A percentile compares a stretch with the other conserved stretches of the same genome.
Conservation (phyloP, 2,329 filamentous ascomycete genomes). For the Nakataea oryzae region DNA sequence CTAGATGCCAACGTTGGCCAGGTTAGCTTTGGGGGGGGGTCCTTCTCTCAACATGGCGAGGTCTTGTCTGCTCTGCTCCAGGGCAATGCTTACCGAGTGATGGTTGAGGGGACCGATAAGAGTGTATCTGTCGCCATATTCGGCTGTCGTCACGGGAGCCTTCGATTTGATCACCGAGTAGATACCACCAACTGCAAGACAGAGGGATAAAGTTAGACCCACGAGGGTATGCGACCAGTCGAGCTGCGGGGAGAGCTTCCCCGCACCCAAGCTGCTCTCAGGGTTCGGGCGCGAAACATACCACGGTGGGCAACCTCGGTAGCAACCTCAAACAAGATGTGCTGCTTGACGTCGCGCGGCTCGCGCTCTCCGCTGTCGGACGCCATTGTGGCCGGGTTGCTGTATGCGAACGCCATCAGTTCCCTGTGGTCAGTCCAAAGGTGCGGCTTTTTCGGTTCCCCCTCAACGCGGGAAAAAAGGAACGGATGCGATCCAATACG, state of each 20-base stretch:
- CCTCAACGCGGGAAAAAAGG: neutral
- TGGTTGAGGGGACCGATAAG: constrained; percentile 91
- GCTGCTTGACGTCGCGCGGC: constrained; percentile 75
- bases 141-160: constrained; percentile 90
- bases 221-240: neutral
- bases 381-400: constrained; percentile 25
- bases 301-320: constrained; percentile 96
- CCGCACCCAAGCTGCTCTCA: constrained; percentile 2
- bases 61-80: neutral
- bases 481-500: neutral
- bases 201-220: constrained; percentile 11
- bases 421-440: neutral
- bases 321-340: constrained; percentile 91
- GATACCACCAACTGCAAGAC: constrained; percentile 74
- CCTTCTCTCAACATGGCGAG: neutral
- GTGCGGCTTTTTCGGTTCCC: neutral
- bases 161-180: constrained; percentile 99
- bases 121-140: constrained; percentile 97
- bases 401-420: constrained; percentile 2
- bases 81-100: constrained; percentile 55
- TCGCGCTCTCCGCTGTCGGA: constrained; percentile 30
- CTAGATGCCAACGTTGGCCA: constrained; percentile 37
- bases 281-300: constrained; percentile 28
- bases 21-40: constrained; percentile 6
- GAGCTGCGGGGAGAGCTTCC: neutral